Base-by-base conservation (phyloP, 768 basidiomycete species). In the Hemileccinum impolitum region DNA sequence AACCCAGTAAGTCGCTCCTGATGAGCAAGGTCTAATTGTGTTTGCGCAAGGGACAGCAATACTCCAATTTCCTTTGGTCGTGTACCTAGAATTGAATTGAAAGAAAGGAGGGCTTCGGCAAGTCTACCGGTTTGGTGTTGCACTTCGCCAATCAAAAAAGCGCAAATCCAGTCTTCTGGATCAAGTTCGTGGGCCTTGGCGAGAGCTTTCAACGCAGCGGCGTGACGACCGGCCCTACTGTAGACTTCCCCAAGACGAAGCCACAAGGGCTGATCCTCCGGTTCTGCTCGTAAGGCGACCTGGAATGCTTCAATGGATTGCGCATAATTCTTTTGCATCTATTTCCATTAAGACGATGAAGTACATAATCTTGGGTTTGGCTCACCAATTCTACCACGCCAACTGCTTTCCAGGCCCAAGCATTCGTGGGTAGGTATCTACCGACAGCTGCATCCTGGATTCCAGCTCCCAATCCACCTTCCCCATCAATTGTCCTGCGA, bases 391-490 rank as follows among this genome's bases (percentile, higher is more conserved):
- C 93, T 2, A 94, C 94, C 1, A 91, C 81, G 1, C 93, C 96
- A 31, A 92, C 70, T 18, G 94, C 94, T 68, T 96, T 97, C 94
- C 95, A 99, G 3, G 96, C 96, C 96, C 96, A 99, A 8, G 86
- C 79, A 58, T 95, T 94, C 32, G 81, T 82, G 0, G 90, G 86
- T 37, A 82, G 72, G 63, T 84, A 84, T 56, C 79, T 72, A 3
- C 67, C 63, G 5, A 70, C 63, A n/a, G 68, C 65, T 3, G 62
- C 63, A 11, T 63, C 63, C 55, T 70, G 75, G 42, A 79, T 69
- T 12, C 76, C 84, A 19, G 79, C 81, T 54, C 81, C 77, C 21
- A 84, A 60, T 9, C 89, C 91, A 26, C 92, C 92, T 72, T 97
- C 94, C 15, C 92, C 94, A 39, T 94, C 91, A 50, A 98, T 94